phyloP scores from a whole-genome alignment of 306 rosid species.

The Cicer judaicum region DNA sequence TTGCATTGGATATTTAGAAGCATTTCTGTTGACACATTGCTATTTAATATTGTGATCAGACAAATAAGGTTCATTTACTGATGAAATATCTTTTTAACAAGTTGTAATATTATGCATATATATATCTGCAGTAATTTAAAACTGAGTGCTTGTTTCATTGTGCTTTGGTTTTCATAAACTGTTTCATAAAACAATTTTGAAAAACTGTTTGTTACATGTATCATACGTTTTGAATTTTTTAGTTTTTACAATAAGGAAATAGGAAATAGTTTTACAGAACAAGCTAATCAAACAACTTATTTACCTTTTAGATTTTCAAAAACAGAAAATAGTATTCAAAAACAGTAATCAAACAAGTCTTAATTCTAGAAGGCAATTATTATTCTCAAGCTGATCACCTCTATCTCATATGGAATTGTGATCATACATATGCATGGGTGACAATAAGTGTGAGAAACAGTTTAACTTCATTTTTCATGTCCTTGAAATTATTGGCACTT shows the following conservation, averaged over 20 bases:
- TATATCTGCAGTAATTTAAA: slow-evolving; percentile 14
- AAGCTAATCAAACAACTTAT: neutral
- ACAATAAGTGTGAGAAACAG: slow-evolving; percentile 11
- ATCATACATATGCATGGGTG: slow-evolving; percentile 29
- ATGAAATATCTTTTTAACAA: slow-evolving; percentile 22
- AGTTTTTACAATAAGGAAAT: neutral
- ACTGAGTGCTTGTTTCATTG: neutral
- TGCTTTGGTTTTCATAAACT: neutral
- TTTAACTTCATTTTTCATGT: slow-evolving; percentile 29
- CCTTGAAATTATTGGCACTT: slow-evolving; percentile 9
- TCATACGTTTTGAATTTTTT: neutral
- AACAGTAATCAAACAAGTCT: neutral
- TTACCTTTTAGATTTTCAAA: no score
- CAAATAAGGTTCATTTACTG: slow-evolving; percentile 26
- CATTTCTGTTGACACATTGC: slow-evolving; percentile 28
- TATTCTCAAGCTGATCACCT: slow-evolving; percentile 12
- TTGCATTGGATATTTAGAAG: slow-evolving; percentile 16
- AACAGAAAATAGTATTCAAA: no score
- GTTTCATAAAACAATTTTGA: neutral
- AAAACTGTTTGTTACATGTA: neutral
- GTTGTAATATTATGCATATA: slow-evolving; percentile 12
- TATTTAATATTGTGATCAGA: slow-evolving; percentile 39
- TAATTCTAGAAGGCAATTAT: neutral
- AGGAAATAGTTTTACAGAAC: neutral
- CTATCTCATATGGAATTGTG: slow-evolving; percentile 3